A percentile compares a stretch with the other conserved stretches of the same genome.
Evolutionary conservation across 371 early-diverging fungal genomes (phyloP).

Genomic region (Fennellomyces sp.): DNA sequence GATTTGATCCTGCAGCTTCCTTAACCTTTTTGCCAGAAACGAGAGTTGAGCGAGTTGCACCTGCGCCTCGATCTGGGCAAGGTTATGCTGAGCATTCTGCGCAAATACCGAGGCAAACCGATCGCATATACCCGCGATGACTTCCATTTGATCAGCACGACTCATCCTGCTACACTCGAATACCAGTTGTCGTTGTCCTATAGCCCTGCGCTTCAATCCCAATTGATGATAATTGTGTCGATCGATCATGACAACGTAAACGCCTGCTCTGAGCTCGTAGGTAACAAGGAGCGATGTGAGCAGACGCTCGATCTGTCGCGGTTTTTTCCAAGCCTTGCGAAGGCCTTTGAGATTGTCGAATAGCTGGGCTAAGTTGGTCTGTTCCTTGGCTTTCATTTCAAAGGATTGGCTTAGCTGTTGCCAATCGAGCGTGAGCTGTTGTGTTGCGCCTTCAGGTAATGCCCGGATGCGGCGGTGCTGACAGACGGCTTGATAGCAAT

Average conservation of each 20-base stretch:
- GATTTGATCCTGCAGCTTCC: conserved; percentile 18
- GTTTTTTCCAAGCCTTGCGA: conserved; percentile 24
- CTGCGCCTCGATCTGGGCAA: conserved; percentile 24
- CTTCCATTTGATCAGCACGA: conserved; percentile 15
- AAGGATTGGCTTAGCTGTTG: conserved; percentile 24
- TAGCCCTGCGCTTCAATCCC: conserved; percentile 12
- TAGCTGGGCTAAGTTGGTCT: conserved; percentile 6
- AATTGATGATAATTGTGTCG: conserved; percentile 21
- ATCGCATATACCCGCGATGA: conserved; percentile 17
- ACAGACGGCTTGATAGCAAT: conserved; percentile 20
- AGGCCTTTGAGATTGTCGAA: conserved; percentile 15
- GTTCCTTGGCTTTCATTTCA: conserved; percentile 35
- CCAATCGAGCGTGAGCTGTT: conserved; percentile 30
- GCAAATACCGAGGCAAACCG: conserved; percentile 26
- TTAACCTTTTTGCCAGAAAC: conserved; percentile 4
- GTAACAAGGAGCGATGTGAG: conserved; percentile 23
- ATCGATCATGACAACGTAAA: conserved; percentile 26
- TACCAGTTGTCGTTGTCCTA: conserved; percentile 19
- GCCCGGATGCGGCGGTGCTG: conserved; percentile 15
- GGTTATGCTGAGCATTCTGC: conserved; percentile 25
- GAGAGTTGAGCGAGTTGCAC: conserved; percentile 14
- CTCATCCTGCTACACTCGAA: conserved; percentile 13
- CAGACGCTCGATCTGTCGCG: conserved; percentile 17
- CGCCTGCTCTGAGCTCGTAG: conserved; percentile 14
- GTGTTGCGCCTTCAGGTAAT: conserved; percentile 12